A percentile compares a stretch with the other conserved stretches of the same genome.
Evolutionary conservation across 2,329 filamentous ascomycete species (phyloP).

Genomic region (Xylaria sp.): DNA sequence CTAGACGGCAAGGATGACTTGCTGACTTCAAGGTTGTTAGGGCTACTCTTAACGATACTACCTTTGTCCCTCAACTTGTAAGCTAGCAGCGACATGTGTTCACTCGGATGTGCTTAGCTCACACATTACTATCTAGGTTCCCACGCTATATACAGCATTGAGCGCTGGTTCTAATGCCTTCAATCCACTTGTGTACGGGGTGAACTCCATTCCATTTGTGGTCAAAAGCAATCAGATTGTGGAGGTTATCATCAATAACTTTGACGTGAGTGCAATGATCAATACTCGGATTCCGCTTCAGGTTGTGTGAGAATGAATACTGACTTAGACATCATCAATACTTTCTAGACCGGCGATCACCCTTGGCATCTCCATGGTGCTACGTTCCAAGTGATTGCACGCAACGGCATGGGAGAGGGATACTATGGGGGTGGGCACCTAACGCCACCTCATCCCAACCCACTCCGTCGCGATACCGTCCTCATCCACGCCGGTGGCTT

Average conservation of each 20-base stretch:
- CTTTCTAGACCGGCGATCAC: constrained; percentile 21
- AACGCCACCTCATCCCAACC: constrained; percentile 19
- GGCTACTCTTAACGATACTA: constrained; percentile 27
- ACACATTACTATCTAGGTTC: constrained; percentile 21
- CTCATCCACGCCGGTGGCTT: constrained; percentile 27
- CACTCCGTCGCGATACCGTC: constrained; percentile 33
- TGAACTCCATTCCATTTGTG: constrained; percentile 25
- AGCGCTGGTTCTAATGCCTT: constrained; percentile 23
- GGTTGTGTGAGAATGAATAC: not conserved
- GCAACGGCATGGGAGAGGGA: constrained; percentile 18
- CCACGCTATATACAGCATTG: constrained; percentile 28
- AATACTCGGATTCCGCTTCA: not conserved
- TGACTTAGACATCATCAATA: not conserved
- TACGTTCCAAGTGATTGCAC: constrained; percentile 26
- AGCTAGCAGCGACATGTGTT: not conserved
- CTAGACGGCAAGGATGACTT: not conserved
- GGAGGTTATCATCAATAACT: constrained; percentile 32
- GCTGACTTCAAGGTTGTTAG: constrained; percentile 13
- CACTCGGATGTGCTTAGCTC: not conserved
- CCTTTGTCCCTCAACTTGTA: constrained; percentile 27
- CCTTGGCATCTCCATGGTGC: constrained; percentile 32
- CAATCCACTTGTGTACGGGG: constrained; percentile 29
- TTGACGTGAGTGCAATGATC: constrained; percentile 24
- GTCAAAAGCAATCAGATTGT: constrained; percentile 24
- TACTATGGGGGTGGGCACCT: constrained; percentile 15